Base-by-base conservation (phyloP, 2,329 filamentous ascomycete species). In the Herpotrichia juniperi region DNA sequence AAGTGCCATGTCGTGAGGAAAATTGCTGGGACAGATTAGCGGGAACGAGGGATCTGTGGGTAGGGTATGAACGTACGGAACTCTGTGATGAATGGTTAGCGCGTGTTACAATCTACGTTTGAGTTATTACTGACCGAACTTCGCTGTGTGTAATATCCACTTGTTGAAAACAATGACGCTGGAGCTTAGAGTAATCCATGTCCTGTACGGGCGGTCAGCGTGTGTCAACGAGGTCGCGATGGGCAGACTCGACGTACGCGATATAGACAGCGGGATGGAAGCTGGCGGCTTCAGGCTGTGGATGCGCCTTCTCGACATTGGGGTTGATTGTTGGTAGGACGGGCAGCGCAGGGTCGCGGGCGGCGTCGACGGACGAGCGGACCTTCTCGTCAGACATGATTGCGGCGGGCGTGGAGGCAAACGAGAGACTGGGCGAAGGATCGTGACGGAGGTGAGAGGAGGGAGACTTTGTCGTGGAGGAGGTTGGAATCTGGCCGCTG, bases 121-220 rank as follows among this genome's bases (percentile, higher is more conserved):
- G 43, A 43, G 12, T 40, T 32, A 35, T 24, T 59, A 74, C 87
- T 81, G 83, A 91, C 88, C 84, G 81, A 97, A 97, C 58, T 90
- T 83, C 58, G 88, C 83, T 32, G 88, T 93, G 68, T 93, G 87
- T 57, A 97, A 84, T 68, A 99, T 91, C 86, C 91, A 96, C 85
- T 99, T 99, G 87, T 99, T 97, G 88, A 97, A 97, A 57, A 99
- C 82, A 74, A 99, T 99, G 72, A 97, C 92, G 67, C 89, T 91
- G 37, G 92, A 96, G 70, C 91, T 96, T 74, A 97, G 83, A 53
- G 87, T 81, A 72, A 99, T 97, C 94, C 94, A 99, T 64, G 87
- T 82, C 67, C 93, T 96, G 75, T 46, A 30, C 45, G 12, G 49
- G 19, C 44, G 32, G 57, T 72, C 53, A 71, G 68, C 46, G 17